These are phyloP conservation scores for Pluteus cervinus DNA, from an alignment of 768 basidiomycete species.

Conservation along the genomic window DNA sequence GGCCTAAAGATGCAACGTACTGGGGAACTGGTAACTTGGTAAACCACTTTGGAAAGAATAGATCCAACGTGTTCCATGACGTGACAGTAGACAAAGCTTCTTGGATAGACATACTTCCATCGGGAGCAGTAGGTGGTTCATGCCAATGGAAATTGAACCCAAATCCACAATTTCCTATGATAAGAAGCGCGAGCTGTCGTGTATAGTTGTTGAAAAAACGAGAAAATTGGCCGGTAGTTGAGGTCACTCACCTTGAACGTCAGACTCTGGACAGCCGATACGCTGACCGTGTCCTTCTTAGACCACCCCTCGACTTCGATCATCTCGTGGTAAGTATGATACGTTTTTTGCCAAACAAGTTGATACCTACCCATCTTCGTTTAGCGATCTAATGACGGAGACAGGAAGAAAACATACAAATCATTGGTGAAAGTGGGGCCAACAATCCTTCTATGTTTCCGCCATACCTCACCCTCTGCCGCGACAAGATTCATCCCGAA, in stretches of 20 bases:
- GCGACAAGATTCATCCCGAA: constrained; percentile 32
- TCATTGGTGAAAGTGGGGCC: constrained; percentile 31
- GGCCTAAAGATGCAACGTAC: neutral
- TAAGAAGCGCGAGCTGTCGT: constrained; percentile 5
- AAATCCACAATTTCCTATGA: constrained; percentile 8
- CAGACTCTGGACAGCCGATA: constrained; percentile 19
- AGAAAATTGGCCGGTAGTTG: neutral
- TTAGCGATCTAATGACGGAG: neutral
- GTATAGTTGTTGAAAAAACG: neutral
- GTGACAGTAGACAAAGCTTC: constrained; percentile 9
- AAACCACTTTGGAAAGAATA: neutral
- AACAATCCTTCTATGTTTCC: constrained; percentile 31
- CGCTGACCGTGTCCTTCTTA: constrained; percentile 10
- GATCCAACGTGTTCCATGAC: neutral
- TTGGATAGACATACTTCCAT: constrained; percentile 7
- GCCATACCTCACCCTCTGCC: constrained; percentile 30
- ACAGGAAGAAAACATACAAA: constrained; percentile 14
- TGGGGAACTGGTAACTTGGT: neutral
- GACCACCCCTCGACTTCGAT: constrained; percentile 22
- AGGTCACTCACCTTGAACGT: constrained; percentile 23
- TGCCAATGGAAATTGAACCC: constrained; percentile 8
- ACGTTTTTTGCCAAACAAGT: constrained; percentile 29
- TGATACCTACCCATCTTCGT: constrained; percentile 20
- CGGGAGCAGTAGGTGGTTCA: neutral
- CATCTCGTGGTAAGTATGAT: constrained; percentile 27